Percentiles rank a stretch among this genome's conserved stretches.
These are phyloP conservation scores for Aureobasidium lini DNA, from an alignment of 2,329 filamentous ascomycete genomes.

Conservation along the genomic window DNA sequence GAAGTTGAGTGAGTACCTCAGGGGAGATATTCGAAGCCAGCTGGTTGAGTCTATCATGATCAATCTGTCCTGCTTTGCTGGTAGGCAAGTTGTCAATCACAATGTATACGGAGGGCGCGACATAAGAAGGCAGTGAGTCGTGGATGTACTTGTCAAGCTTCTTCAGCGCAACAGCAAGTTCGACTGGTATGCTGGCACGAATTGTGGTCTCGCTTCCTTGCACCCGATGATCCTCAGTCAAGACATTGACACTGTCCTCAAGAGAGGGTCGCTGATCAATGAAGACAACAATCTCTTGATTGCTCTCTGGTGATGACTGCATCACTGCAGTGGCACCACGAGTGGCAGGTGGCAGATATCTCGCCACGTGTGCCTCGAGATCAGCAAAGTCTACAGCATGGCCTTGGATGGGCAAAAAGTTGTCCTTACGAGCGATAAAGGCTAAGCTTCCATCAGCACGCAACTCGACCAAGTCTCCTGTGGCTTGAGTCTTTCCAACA, in stretches of 20 bases:
- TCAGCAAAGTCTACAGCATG: constrained; percentile 35
- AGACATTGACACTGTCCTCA: constrained; percentile 24
- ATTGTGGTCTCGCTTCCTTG: constrained; percentile 14
- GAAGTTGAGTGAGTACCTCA: constrained; percentile 17
- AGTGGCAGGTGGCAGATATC: constrained; percentile 27
- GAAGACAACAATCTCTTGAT: constrained; percentile 25
- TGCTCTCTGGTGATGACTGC: not conserved
- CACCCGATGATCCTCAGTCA: constrained; percentile 21
- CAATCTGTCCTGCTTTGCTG: constrained; percentile 18
- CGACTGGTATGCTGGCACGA: constrained; percentile 21
- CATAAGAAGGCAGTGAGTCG: constrained; percentile 39
- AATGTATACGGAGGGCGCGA: constrained; percentile 41
- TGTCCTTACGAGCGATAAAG: constrained; percentile 20
- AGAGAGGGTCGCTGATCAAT: constrained; percentile 26
- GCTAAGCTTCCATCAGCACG: constrained; percentile 18
- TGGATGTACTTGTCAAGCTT: constrained; percentile 36
- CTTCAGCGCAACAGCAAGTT: constrained; percentile 31
- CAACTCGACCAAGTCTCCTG: constrained; percentile 22
- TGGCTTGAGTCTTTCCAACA: constrained; percentile 14
- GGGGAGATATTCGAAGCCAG: constrained; percentile 24
- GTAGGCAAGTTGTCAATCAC: constrained; percentile 33
- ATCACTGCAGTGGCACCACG: constrained; percentile 24
- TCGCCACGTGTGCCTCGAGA: constrained; percentile 32
- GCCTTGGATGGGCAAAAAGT: constrained; percentile 27
- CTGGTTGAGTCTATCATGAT: constrained; percentile 29